These are phyloP conservation scores for Exophiala spinifera DNA, from an alignment of 2,329 filamentous ascomycete genomes.

Conservation along the genomic window DNA sequence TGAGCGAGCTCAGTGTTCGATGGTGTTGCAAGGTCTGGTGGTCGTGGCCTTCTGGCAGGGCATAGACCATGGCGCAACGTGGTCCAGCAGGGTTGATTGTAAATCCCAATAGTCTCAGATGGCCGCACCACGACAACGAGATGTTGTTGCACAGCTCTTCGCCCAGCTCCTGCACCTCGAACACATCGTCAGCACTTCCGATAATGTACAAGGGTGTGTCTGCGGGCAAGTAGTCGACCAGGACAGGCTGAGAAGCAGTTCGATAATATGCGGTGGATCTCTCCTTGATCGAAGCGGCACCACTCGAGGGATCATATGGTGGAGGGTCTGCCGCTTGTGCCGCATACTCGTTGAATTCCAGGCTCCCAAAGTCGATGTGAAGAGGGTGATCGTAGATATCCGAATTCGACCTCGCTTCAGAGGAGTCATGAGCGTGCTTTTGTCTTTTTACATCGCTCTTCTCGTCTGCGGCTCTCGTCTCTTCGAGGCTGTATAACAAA, in stretches of 20 bases:
- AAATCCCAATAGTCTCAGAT: conserved; percentile 43
- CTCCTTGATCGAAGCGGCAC: conserved; percentile 15
- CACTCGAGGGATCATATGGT: conserved; percentile 27
- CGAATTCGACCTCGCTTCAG: conserved; percentile 17
- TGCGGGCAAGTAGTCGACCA: conserved; percentile 26
- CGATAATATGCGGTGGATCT: conserved; percentile 25
- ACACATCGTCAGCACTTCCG: conserved; percentile 26
- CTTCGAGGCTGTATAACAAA: conserved; percentile 62
- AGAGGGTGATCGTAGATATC: conserved; percentile 26
- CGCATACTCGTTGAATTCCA: conserved; percentile 23
- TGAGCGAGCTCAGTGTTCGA: conserved; percentile 24
- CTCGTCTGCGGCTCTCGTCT: conserved; percentile 43
- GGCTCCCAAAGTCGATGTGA: conserved; percentile 26
- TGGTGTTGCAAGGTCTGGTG: conserved; percentile 23
- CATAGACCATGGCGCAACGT: conserved; percentile 29
- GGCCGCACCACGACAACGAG: conserved; percentile 27
- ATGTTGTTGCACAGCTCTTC: conserved; percentile 22
- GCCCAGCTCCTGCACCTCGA: conserved; percentile 25
- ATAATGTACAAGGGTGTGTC: conserved; percentile 23
- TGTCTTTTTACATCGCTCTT: conserved; percentile 20
- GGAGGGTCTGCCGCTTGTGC: conserved; percentile 25
- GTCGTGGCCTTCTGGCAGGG: conserved; percentile 25
- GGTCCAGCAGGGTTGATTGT: conserved; percentile 26
- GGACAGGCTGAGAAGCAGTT: conserved; percentile 19
- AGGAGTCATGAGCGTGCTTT: conserved; percentile 17